Evolutionary conservation across 805 yeast genomes (phyloP), one percentile per base, ranked within the genome.

Genomic region (Wickerhamomyces pijperi): DNA sequence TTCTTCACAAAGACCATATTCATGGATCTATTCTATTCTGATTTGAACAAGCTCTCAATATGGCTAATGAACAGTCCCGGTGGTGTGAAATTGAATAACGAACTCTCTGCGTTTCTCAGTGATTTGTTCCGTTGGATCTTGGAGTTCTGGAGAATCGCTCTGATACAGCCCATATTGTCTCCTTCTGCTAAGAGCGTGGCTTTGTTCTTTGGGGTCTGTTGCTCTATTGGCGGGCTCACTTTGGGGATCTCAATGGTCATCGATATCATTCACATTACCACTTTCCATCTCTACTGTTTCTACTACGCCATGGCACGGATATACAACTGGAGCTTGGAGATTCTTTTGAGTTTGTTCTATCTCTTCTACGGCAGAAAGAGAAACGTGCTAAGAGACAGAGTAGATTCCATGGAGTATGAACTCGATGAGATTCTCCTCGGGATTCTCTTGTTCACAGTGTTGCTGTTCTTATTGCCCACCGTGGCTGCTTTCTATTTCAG

Each of bases 51-150:
- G 3, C 55, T 78, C 31, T 75, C 88, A 3, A 47, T 63, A 0
- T 82, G 94, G 88, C 66, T 92, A 29, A 85, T 87, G 65, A 71
- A 77, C 44, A 82, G 88, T 51, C 98, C 98, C 0, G 95, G 90
- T 14, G 98, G 98, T 4, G 77, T 92, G 50, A 92, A 92, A 53
- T 70, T 92, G 38, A 92, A 92, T 56, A 79, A 76, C 42, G 96
- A 87, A 51, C 65, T 92, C 16, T 84, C 96, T 0, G 68, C 65
- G 14, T 94, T 92, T 51, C 68, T 90, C 55, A 95, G 95, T 28
- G 94, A 86, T 41, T 60, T 92, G 36, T 81, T 84, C 48, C 54
- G 82, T 9, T 90, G 97, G 96, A 82, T 87, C 12, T 67, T 88
- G 20, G 74, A 74, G 35, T 74, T 81, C 44, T 84, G 95, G 80